Base-by-base conservation (phyloP, 352 stramenopile species). In the Plasmopara halstedii region DNA sequence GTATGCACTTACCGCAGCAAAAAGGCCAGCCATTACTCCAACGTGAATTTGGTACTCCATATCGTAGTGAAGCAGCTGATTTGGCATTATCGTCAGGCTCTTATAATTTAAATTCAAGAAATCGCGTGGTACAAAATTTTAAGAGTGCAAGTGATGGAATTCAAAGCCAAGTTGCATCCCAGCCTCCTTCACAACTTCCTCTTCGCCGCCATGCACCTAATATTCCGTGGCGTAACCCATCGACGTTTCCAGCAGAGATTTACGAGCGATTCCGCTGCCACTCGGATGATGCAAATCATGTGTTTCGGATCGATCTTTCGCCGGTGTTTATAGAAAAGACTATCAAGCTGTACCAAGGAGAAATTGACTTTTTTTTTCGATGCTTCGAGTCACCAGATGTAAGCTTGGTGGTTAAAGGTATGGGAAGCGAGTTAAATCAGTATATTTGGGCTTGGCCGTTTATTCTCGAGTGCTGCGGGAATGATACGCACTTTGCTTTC, bases 371-470 rank as follows among this genome's bases (percentile, higher is more conserved):
- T 37, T 80, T 78, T 47, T 80, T 76, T 41, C 56, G 66, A 42
- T 85, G 73, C 51, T 87, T 89, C 39, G 75, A 89, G 44, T 86
- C 74, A 13, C 61, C 78, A n/a, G 73, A 84, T 37, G 78, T 85
- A 25, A 89, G 71, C 32, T 50, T 89, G 10, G 69, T 86, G 11
- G 73, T 89, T 20, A 89, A 89, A 43, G 78, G 78, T 21, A 87
- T 89, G 73, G 70, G 64, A 14, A 89, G 73, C 41, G 74, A 86
- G 33, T 53, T 89, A 42, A 89, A 85, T 43, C 74, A 78, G 64
- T 86, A 86, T 49, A 79, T 89, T 27, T 89, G 78, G 78, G 70
- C 72, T 9, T 89, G 74, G 74, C 70, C 78, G 4, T 89, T 87
- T 44, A 82, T 89, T 42, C 55, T 89, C 15, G 74, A 89, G 56